phyloP scores from a whole-genome alignment of 495 filamentous ascomycete genomes.

The Podospora conica region DNA sequence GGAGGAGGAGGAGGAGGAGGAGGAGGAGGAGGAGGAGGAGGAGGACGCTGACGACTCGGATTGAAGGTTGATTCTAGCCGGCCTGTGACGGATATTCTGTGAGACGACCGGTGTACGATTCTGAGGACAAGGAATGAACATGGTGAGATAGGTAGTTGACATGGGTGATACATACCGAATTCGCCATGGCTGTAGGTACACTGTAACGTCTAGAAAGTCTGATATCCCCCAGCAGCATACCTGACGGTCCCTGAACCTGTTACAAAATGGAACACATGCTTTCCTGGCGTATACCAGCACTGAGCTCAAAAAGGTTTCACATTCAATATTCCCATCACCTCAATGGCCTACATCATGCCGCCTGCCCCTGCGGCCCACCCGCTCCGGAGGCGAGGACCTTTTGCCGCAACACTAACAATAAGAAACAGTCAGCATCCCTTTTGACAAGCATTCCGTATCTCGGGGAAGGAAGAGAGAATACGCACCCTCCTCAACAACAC shows the following conservation, averaged over 20 bases:
- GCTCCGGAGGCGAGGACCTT: slow-evolving; percentile 40
- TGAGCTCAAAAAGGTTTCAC: neutral
- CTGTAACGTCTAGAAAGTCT: no score
- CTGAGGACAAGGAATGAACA: neutral
- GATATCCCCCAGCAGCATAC: no score
- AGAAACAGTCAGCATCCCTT: neutral
- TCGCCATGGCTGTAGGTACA: no score
- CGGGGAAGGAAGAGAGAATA: neutral
- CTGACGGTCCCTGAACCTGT: no score
- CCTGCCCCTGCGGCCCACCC: slow-evolving; percentile 8
- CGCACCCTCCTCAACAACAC: slow-evolving; percentile 83
- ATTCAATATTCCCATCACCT: neutral
- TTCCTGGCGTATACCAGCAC: no score
- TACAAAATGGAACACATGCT: no score
- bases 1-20: neutral
- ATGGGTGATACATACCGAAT: no score
- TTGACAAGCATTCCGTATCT: neutral
- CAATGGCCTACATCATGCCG: slow-evolving; percentile 11
- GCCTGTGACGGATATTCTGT: neutral
- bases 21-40: neutral
- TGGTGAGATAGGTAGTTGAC: no score
- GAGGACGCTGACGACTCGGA: neutral
- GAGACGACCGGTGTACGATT: neutral
- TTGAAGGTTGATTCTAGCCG: neutral
- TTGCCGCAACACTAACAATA: slow-evolving; percentile 47